These are phyloP conservation scores for Aspergillus carlsbadensis DNA, from an alignment of 495 filamentous ascomycete genomes.

Conservation along the genomic window DNA sequence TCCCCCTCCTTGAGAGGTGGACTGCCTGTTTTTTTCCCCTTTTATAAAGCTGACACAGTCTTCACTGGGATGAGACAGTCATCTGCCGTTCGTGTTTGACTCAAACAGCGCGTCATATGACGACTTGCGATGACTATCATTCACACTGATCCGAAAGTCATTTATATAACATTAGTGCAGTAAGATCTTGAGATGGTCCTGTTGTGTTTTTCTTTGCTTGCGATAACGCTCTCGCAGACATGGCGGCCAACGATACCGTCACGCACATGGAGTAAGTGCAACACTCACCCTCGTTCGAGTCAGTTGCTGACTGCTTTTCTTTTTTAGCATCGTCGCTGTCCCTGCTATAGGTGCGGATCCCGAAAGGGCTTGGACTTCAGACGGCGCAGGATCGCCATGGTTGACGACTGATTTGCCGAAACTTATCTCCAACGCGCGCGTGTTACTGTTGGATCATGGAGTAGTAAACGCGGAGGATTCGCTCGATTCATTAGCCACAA, in stretches of 20 bases:
- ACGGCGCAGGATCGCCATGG: conserved; percentile 9
- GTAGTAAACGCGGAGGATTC: conserved; percentile 44
- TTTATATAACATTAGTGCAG: background rate
- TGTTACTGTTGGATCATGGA: conserved; percentile 58
- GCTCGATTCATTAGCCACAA: conserved; percentile 48
- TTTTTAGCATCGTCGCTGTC: conserved; percentile 40
- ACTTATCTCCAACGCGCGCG: conserved; percentile 42
- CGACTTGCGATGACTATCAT: conserved; percentile 5
- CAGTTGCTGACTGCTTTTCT: background rate
- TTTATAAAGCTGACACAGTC: conserved; percentile 9
- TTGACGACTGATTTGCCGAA: conserved; percentile 14
- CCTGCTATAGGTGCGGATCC: conserved; percentile 45
- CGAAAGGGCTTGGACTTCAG: conserved; percentile 33
- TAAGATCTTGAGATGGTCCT: background rate
- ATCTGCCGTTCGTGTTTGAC: conserved; percentile 16
- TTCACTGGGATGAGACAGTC: conserved; percentile 10
- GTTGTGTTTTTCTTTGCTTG: background rate
- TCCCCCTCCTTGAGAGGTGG: background rate
- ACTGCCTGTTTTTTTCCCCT: conserved; percentile 12
- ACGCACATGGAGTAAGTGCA: conserved; percentile 42
- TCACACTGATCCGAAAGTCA: background rate
- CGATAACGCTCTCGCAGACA: background rate
- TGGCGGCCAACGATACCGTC: conserved; percentile 9
- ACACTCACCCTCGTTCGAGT: background rate
- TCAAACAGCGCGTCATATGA: conserved; percentile 22